Base-by-base conservation (phyloP, 2,329 filamentous ascomycete genomes). In the Sporothrix protearum region DNA sequence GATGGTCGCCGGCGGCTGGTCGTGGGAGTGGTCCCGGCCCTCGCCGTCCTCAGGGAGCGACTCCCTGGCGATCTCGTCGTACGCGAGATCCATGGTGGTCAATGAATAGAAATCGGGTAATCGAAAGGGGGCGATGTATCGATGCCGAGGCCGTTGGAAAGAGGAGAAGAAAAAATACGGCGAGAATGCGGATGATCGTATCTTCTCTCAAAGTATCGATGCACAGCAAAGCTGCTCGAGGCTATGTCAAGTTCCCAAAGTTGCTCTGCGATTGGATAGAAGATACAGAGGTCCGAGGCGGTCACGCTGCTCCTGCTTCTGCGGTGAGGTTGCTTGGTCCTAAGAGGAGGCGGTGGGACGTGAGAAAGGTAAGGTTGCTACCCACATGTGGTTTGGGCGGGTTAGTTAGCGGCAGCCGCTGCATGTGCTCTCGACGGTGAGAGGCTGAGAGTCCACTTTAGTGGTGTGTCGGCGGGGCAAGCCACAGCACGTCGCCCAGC, bases 1-100 rank as follows among this genome's bases (percentile, higher is more conserved):
- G 76, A 99, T 86, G 69, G 90, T 87, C 75, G 84, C 81, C 72
- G 79, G 79, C 73, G 82, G 81, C 28, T 79, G 66, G 83, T 83
- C 82, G 49, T 77, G 55, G 72, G 42, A 28, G 33, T 74, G 72
- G 72, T 76, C 73, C 75, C 74, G 73, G 83, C 82, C 83, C 73
- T 87, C 83, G 73, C 84, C 78, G 71, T 89, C 85, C 76, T 88
- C 86, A 51, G 87, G 85, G 74, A 92, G 86, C 68, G 89, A 87
- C 80, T 96, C 91, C 83, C 97, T 93, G 79, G 93, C 90, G 77
- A 98, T 97, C 81, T 97, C 94, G 79, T 99, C 96, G 86, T 98
- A 99, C 59, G 94, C 94, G 78, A 96, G 86, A 87, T 99, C 96
- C 96, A 99, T 98, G 75, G 75, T 77, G 36, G 47, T 14, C 7